These are phyloP conservation scores for Daphne laureola DNA, from an alignment of 441 rosid species.

Conservation along the genomic window DNA sequence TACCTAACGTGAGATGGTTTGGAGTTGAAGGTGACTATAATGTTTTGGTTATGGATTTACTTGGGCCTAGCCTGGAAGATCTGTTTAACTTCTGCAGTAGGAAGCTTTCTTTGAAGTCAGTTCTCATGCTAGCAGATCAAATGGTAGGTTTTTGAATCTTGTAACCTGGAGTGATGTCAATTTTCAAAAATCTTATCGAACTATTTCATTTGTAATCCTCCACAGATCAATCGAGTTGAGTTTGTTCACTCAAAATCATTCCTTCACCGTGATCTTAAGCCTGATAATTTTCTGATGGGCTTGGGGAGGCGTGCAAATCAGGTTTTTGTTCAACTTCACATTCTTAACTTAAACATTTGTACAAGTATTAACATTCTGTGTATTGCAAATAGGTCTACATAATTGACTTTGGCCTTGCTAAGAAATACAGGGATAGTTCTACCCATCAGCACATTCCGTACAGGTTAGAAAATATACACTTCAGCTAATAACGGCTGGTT, in stretches of 20 bases:
- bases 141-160: slow-evolving; percentile 41
- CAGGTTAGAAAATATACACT: slow-evolving; percentile 38
- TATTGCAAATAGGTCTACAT: slow-evolving; percentile 57
- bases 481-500: no score
- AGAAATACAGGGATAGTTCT: slow-evolving; percentile 87
- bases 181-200: no score
- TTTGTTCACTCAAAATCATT: slow-evolving; percentile 88
- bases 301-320: slow-evolving; percentile 97
- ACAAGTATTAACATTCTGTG: neutral
- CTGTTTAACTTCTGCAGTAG: slow-evolving; percentile 92
- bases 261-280: slow-evolving; percentile 96
- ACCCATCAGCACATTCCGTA: slow-evolving; percentile 95
- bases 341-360: neutral
- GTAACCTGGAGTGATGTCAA: neutral
- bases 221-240: slow-evolving; percentile 88
- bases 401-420: slow-evolving; percentile 97
- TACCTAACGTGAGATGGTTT: slow-evolving; percentile 91
- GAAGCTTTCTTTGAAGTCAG: slow-evolving; percentile 87
- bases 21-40: slow-evolving; percentile 96
- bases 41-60: slow-evolving; percentile 93
- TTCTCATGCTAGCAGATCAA: slow-evolving; percentile 97
- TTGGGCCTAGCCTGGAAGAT: slow-evolving; percentile 98
- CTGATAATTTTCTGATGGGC: slow-evolving; percentile 98
- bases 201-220: slow-evolving; percentile 5
- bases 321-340: slow-evolving; percentile 30